Evolutionary conservation across 352 stramenopile genomes (phyloP).

Genomic region (Phytophthora citricola): DNA sequence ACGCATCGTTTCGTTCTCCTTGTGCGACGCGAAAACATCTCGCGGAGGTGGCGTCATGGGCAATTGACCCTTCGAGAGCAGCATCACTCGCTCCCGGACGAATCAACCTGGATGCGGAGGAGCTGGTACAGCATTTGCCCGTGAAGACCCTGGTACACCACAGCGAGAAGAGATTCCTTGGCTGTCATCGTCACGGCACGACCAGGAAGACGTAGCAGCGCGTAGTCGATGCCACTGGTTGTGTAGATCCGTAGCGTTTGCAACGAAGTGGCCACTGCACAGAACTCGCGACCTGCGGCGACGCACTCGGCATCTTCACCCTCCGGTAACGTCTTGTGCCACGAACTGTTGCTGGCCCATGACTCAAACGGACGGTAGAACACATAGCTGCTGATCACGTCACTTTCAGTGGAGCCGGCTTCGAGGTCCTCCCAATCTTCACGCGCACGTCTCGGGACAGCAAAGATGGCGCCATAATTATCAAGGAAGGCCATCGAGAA

Average conservation of each 20-base stretch:
- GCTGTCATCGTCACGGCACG: conserved; percentile 80
- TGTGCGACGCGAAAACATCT: conserved; percentile 77
- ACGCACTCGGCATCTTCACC: conserved; percentile 81
- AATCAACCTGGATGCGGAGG: conserved; percentile 50
- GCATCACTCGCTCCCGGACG: conserved; percentile 51
- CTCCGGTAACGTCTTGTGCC: conserved; percentile 72
- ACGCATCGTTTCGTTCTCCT: conserved; percentile 60
- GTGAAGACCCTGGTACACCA: conserved; percentile 67
- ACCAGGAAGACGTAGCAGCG: conserved; percentile 61
- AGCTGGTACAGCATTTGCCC: conserved; percentile 65
- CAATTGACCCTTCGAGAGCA: conserved; percentile 56
- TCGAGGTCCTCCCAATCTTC: conserved; percentile 74
- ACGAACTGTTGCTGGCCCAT: conserved; percentile 83
- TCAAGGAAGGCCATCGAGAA: conserved; percentile 82
- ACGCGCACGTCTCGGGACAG: conserved; percentile 58
- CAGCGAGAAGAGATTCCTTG: conserved; percentile 57
- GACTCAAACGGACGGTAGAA: conserved; percentile 89
- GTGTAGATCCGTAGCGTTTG: conserved; percentile 80
- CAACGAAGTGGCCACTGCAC: conserved; percentile 76
- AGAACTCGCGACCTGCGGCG: conserved; percentile 67
- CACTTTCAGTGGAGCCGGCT: conserved; percentile 36
- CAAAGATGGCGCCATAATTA: conserved; percentile 79
- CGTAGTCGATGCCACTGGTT: conserved; percentile 69
- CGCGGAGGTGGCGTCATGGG: conserved; percentile 63
- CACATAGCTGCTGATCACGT: conserved; percentile 73